Conservation (phyloP, 495 filamentous ascomycete genomes). For the Apiosordaria backusii region DNA sequence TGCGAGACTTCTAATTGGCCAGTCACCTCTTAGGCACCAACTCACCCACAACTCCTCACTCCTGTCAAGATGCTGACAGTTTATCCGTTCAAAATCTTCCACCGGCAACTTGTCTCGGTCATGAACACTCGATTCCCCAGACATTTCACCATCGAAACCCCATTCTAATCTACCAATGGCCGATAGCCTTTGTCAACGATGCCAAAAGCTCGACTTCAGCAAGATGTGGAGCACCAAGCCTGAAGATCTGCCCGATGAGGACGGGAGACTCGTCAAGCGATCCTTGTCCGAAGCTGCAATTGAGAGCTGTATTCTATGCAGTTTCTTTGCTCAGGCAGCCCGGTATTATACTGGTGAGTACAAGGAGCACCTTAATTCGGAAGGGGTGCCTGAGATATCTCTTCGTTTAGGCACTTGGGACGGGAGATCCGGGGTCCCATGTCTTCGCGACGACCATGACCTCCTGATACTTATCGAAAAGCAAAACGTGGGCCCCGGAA, state of each 20-base stretch:
- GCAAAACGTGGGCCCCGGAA: not conserved
- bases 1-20: not conserved
- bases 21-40: not conserved
- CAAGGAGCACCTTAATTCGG: not conserved
- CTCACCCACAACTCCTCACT: not conserved
- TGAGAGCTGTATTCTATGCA: not conserved
- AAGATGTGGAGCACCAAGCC: not conserved
- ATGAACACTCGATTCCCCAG: too few relatives aligned
- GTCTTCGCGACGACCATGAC: not conserved
- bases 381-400: not conserved
- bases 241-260: not conserved
- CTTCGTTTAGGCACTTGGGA: not conserved
- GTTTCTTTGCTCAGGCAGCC: not conserved
- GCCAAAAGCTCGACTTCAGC: not conserved
- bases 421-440: not conserved
- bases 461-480: not conserved
- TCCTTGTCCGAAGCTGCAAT: not conserved
- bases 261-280: not conserved
- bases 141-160: too few relatives aligned
- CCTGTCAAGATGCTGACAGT: not conserved
- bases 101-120: too few relatives aligned
- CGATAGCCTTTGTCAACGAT: not conserved
- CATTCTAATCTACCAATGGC: not conserved
- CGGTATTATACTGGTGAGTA: not conserved
- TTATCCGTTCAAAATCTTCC: not conserved